A percentile compares a stretch with the other conserved stretches of the same genome.
phyloP scores from a whole-genome alignment of 2,329 filamentous ascomycete species.

The Madurella fahalii region DNA sequence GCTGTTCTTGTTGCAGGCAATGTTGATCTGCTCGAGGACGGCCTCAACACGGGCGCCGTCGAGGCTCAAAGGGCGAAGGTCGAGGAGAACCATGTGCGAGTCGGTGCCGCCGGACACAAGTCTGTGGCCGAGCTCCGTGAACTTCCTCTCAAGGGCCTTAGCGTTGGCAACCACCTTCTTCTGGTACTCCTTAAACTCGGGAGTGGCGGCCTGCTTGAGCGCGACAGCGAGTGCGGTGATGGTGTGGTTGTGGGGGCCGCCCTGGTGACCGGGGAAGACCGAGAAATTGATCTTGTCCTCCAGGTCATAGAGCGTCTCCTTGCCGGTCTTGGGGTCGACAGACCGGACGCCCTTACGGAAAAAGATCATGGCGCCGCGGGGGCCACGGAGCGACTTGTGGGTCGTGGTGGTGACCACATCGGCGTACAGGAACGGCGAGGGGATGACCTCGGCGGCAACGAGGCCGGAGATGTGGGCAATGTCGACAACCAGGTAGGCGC shows the following conservation, averaged over 20 bases:
- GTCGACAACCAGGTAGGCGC: slow-evolving; percentile 91
- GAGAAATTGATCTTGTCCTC: slow-evolving; percentile 98
- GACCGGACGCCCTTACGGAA: slow-evolving; percentile 95
- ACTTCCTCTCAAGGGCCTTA: slow-evolving; percentile 79
- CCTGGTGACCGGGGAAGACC: slow-evolving; percentile 98
- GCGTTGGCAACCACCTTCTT: slow-evolving; percentile 88
- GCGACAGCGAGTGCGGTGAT: slow-evolving; percentile 96
- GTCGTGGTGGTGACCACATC: slow-evolving; percentile 98
- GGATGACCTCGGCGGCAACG: slow-evolving; percentile 87
- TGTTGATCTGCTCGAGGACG: slow-evolving; percentile 95
- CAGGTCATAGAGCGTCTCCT: slow-evolving; percentile 86
- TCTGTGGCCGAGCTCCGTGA: slow-evolving; percentile 87
- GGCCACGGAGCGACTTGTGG: slow-evolving; percentile 97
- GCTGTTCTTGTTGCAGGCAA: slow-evolving; percentile 99
- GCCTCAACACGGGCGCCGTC: slow-evolving; percentile 95
- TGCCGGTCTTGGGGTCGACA: slow-evolving; percentile 84
- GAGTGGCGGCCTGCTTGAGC: slow-evolving; percentile 84
- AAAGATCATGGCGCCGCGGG: slow-evolving; percentile 99
- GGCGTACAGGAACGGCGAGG: slow-evolving; percentile 85
- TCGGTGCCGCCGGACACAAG: slow-evolving; percentile 94
- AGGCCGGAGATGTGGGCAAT: slow-evolving; percentile 99
- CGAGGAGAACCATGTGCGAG: slow-evolving; percentile 94
- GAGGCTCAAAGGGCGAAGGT: slow-evolving; percentile 80
- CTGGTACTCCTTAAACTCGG: slow-evolving; percentile 94
- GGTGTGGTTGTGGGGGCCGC: slow-evolving; percentile 98